Evolutionary conservation across 495 filamentous ascomycete species (phyloP).

Genomic region (Penicillium odoratum): DNA sequence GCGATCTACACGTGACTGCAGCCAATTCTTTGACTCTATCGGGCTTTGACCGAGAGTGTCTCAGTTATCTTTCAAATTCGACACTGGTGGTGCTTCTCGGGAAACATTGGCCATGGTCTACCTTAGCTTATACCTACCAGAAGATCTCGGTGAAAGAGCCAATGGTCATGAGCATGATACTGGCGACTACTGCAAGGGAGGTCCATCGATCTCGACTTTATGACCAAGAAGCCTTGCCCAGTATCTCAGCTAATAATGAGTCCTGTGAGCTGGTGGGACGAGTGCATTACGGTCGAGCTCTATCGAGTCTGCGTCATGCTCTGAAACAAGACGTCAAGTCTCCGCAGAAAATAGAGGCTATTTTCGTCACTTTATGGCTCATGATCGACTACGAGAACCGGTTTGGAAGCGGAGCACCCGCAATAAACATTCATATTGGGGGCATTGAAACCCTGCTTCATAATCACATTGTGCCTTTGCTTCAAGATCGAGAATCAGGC

Average conservation of each 20-base stretch:
- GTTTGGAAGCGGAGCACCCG: constrained; percentile 32
- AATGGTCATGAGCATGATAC: constrained; percentile 40
- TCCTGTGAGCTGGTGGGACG: constrained; percentile 24
- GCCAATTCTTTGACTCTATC: constrained; percentile 33
- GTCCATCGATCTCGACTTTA: constrained; percentile 27
- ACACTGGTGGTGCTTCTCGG: constrained; percentile 33
- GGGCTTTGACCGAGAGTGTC: constrained; percentile 29
- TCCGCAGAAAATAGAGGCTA: constrained; percentile 30
- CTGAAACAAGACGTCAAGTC: constrained; percentile 31
- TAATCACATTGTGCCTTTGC: constrained; percentile 33
- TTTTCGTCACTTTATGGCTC: constrained; percentile 37
- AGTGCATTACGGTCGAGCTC: constrained; percentile 32
- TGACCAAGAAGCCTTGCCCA: constrained; percentile 17
- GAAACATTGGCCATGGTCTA: constrained; percentile 40
- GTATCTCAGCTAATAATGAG: constrained; percentile 12
- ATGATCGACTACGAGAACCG: constrained; percentile 41
- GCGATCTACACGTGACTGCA: constrained; percentile 19
- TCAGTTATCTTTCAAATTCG: constrained; percentile 31
- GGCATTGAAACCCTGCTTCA: constrained; percentile 32
- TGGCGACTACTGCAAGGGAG: constrained; percentile 33
- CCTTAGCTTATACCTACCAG: constrained; percentile 33
- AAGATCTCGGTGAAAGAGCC: constrained; percentile 33
- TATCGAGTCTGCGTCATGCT: constrained; percentile 32
- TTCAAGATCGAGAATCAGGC: constrained; percentile 11
- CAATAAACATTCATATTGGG: constrained; percentile 35